Percentiles rank a stretch among this genome's conserved stretches.
Conservation (phyloP, 441 rosid species). For the Arabidopsis hybrid region DNA sequence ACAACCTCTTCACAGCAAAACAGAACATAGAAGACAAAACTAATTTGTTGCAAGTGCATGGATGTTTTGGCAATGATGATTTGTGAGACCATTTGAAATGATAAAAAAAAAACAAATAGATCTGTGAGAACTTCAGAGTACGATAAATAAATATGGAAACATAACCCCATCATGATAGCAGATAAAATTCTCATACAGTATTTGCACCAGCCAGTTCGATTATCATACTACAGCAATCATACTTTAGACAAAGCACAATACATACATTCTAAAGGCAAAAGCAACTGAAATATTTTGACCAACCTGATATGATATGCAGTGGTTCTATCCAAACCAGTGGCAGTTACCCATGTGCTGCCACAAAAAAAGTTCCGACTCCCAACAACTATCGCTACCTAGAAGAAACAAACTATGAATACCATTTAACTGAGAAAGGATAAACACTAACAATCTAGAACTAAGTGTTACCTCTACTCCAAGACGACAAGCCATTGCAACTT, state of each 20-base stretch:
- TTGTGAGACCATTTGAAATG: neutral
- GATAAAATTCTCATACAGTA: neutral
- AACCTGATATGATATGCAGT: constrained; percentile 92
- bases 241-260: neutral
- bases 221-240: neutral
- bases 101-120: constrained; percentile 6
- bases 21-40: neutral
- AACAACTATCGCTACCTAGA: constrained; percentile 84
- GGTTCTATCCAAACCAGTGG: constrained; percentile 81
- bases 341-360: constrained; percentile 78
- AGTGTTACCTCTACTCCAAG: constrained; percentile 75
- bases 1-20: constrained; percentile 21
- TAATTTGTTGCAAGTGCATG: constrained; percentile 4
- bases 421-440: constrained; percentile 21
- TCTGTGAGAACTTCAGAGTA: constrained; percentile 3
- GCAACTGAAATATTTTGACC: constrained; percentile 10
- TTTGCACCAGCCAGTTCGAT: neutral
- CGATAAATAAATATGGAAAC: constrained; percentile 4
- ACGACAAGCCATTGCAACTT: constrained; percentile 75
- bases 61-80: neutral
- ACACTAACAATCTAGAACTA: constrained; percentile 3
- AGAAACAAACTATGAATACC: constrained; percentile 14
- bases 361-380: constrained; percentile 94
- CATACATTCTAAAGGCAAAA: constrained; percentile 7
- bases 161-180: neutral